phyloP scores from a whole-genome alignment of 2,329 filamentous ascomycete genomes.

The Claviceps fusiformis region DNA sequence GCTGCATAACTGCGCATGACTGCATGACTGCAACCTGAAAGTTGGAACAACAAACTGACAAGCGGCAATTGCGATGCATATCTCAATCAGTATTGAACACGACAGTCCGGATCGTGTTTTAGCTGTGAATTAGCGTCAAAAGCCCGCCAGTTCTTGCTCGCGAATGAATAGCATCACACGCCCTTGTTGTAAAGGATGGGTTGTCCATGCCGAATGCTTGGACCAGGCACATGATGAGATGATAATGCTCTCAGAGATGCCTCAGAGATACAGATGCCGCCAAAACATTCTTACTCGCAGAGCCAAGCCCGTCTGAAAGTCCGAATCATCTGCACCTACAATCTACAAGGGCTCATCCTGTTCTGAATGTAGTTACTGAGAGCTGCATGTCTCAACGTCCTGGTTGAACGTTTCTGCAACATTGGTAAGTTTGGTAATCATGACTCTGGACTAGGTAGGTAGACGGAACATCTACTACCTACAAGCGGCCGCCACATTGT shows the following conservation, averaged over 20 bases:
- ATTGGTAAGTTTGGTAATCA: background rate
- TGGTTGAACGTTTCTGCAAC: background rate
- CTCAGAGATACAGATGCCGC: background rate
- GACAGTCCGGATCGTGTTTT: background rate
- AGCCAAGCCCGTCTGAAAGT: background rate
- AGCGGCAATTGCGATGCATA: background rate
- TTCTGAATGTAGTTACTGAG: background rate
- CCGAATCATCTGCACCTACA: background rate
- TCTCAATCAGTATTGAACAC: background rate
- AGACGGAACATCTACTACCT: background rate
- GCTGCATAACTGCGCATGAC: background rate
- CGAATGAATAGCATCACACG: background rate
- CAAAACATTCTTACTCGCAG: background rate
- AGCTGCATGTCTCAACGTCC: background rate
- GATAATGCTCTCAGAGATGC: background rate
- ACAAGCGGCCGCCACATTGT: background rate
- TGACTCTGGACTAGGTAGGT: background rate
- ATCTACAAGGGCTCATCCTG: background rate
- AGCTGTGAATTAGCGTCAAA: background rate
- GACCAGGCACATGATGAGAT: background rate
- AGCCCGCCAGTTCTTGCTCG: too few relatives aligned
- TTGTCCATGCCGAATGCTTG: background rate
- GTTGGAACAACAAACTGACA: background rate
- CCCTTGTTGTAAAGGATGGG: background rate
- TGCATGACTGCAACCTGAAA: too few relatives aligned